These are phyloP conservation scores for Barnettozyma botsteinii DNA, from an alignment of 805 yeast genomes.

Conservation along the genomic window DNA sequence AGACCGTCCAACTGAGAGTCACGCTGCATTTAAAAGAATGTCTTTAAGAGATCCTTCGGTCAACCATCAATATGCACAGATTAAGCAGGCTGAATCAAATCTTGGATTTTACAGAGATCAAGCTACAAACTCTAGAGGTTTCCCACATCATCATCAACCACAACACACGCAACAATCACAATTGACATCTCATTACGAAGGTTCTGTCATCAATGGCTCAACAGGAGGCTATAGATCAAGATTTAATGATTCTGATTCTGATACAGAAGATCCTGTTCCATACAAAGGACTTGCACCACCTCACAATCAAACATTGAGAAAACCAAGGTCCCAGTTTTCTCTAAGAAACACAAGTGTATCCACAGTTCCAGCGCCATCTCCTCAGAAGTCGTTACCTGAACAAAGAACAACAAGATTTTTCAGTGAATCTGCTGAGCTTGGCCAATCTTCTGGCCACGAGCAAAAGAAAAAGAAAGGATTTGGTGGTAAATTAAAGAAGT, in stretches of 20 bases:
- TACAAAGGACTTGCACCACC: conserved; percentile 17
- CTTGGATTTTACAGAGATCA: conserved; percentile 25
- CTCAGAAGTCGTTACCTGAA: conserved; percentile 25
- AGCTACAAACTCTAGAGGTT: conserved; percentile 11
- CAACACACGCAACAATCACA: conserved; percentile 8
- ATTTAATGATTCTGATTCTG: conserved; percentile 61
- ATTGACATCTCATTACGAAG: conserved; percentile 1
- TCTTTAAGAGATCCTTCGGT: conserved; percentile 30
- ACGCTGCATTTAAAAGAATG: conserved; percentile 33
- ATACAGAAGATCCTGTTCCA: conserved; percentile 31
- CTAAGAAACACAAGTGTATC: conserved; percentile 26
- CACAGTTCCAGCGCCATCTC: conserved; percentile 16
- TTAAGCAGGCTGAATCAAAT: conserved; percentile 17
- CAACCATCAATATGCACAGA: conserved; percentile 10
- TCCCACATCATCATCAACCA: conserved; percentile 12
- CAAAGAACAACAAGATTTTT: conserved; percentile 24
- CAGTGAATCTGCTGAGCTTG: conserved; percentile 23
- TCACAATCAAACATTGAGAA: conserved; percentile 16
- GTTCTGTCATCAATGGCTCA: neutral
- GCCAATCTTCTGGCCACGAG: conserved; percentile 5
- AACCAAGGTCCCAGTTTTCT: conserved; percentile 22
- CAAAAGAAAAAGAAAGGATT: conserved; percentile 28
- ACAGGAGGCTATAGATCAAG: conserved; percentile 42
- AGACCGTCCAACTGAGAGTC: conserved; percentile 27
- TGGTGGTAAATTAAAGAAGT: conserved; percentile 34